Conservation (phyloP, 1,284 basidiomycete genomes). For the Melampsora americana region DNA sequence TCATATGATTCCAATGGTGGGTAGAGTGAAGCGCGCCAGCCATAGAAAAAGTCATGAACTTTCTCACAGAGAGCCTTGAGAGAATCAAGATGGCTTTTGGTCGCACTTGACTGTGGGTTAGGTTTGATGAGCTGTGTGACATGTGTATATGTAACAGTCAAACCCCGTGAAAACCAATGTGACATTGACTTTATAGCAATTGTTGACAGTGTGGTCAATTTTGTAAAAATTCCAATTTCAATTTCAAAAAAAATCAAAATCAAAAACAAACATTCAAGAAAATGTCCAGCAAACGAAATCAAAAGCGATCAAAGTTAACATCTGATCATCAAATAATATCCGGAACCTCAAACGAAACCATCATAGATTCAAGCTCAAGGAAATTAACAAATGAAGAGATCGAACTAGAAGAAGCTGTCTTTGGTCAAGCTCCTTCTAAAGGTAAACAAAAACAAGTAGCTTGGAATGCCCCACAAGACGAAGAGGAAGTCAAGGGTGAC, state of each 20-base stretch:
- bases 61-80: too few species aligned
- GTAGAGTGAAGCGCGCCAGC: too few species aligned
- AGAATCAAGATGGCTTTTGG: too few species aligned
- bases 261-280: background rate
- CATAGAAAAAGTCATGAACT: too few species aligned
- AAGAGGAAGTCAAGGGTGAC: background rate
- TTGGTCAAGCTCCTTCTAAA: slow-evolving; percentile 7
- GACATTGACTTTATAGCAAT: too few species aligned
- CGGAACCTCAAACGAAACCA: background rate
- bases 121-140: too few species aligned
- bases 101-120: too few species aligned
- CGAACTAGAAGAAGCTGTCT: slow-evolving; percentile 35
- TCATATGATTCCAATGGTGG: too few species aligned
- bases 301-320: background rate
- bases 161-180: too few species aligned
- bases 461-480: background rate
- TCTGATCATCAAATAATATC: background rate
- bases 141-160: too few species aligned
- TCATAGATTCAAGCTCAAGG: background rate
- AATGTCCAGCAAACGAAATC: background rate
- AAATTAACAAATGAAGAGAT: slow-evolving; percentile 16
- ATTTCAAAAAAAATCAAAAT: background rate
- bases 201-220: too few species aligned
- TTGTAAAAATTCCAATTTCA: too few species aligned
- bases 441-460: slow-evolving; percentile 19